Conservation (phyloP, 2,329 filamentous ascomycete species). For the Sporothrix humicola region DNA sequence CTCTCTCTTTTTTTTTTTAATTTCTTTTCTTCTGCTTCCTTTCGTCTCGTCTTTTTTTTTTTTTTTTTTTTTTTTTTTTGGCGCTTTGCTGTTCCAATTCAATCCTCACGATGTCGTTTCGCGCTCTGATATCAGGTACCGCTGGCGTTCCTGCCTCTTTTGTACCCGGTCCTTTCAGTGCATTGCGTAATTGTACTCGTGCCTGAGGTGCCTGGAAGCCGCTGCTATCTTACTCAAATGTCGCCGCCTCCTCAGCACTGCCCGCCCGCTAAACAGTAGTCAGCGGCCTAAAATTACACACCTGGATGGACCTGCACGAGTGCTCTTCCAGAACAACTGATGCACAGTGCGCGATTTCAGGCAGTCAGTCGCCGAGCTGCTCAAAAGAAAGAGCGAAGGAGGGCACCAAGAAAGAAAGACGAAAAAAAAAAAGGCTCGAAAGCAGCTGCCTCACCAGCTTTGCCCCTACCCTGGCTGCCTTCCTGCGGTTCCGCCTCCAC, state of each 20-base stretch:
- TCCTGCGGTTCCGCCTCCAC: slow-evolving; percentile 26
- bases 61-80: not conserved
- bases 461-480: not conserved
- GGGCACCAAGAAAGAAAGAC: not conserved
- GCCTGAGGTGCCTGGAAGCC: too few species aligned
- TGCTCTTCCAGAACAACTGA: not conserved
- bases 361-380: not conserved
- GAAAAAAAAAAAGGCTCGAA: not conserved
- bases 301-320: slow-evolving; percentile 16
- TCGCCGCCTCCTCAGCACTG: slow-evolving; percentile 19
- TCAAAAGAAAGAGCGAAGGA: not conserved
- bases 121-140: not conserved
- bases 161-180: too few species aligned
- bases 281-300: slow-evolving; percentile 4
- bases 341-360: slow-evolving; percentile 11
- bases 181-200: too few species aligned
- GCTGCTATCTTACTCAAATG: not conserved
- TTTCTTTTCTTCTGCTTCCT: not conserved
- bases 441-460: not conserved
- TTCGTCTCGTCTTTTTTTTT: not conserved
- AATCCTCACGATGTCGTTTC: not conserved
- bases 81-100: not conserved
- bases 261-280: slow-evolving; percentile 18
- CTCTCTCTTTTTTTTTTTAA: not conserved
- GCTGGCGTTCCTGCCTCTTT: not conserved